Base-by-base conservation (phyloP, 2,329 filamentous ascomycete species). In the Pyrenophora seminiperda region DNA sequence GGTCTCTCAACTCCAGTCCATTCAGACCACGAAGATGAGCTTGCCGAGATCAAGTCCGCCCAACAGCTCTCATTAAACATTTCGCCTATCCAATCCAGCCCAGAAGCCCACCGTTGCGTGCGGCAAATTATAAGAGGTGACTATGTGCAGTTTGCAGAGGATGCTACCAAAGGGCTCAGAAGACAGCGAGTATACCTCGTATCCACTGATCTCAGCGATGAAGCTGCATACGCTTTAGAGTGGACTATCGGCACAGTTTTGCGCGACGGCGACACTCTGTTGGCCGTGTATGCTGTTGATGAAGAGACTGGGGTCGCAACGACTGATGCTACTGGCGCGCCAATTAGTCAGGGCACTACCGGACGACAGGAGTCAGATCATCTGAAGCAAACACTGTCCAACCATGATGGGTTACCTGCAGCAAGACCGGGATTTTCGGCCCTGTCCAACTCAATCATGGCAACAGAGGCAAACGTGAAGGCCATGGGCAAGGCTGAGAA, bases 241-340 rank as follows among this genome's bases (percentile, higher is more conserved):
- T 99, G 94, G 94, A 94, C 93, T 0, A 92, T 99, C 47, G 94
- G 94, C 6, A 97, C 93, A 0, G 91, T 97, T 5, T 79, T 99
- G 22, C 84, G 94, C 40, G 92, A 97, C 62, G 94, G 94, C 6
- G 94, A 99, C 70, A 97, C 93, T 0, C 80, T 99, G 29, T 86
- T 97, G 54, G 91, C 91, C 2, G 90, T 97, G 37, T 96, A 95
- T 75, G 96, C 92, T 49, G 87, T 96, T 18, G 91, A 97, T 60
- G 93, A 97, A 70, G 93, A 97, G 59, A 73, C 70, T 9, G 77
- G 75, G 10, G 74, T 77, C 3, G 81, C 81, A 5, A 81, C 81
- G 7, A 74, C 75, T 31, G 75, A 75, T 18, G 75, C 68, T 22
- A 78, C 81, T 6, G 79, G 78, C 29, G 79, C 80, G 11, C 79